These are phyloP conservation scores for Cryptococcus amylolentus DNA, from an alignment of 1,284 basidiomycete species.

Conservation along the genomic window DNA sequence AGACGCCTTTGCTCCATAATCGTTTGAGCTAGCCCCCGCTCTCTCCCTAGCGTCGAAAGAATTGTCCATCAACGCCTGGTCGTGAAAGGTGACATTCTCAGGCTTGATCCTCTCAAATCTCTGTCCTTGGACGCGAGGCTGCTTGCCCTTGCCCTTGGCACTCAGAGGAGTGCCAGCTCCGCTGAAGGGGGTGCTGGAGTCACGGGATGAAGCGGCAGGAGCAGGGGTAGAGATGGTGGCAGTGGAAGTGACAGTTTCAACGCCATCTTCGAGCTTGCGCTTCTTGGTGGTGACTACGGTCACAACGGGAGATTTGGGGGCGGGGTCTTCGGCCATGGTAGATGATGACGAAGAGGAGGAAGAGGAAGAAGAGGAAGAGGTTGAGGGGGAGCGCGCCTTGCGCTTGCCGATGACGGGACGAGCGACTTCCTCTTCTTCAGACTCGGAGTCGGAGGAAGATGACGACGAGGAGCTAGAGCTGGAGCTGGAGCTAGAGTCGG, in stretches of 20 bases:
- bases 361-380: constrained; percentile 31
- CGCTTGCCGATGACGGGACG: constrained; percentile 27
- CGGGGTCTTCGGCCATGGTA: constrained; percentile 30
- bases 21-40: constrained; percentile 56
- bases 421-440: constrained; percentile 17
- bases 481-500: constrained; percentile 17
- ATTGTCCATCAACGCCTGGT: constrained; percentile 70
- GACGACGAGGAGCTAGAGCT: constrained; percentile 39
- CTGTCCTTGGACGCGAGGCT: constrained; percentile 34
- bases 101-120: constrained; percentile 82
- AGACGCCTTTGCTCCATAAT: constrained; percentile 84
- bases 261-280: constrained; percentile 25
- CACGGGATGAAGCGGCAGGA: constrained; percentile 16
- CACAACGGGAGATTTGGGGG: constrained; percentile 12
- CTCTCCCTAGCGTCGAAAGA: constrained; percentile 75
- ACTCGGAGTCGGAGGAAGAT: constrained; percentile 19
- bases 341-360: constrained; percentile 27
- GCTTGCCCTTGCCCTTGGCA: constrained; percentile 22
- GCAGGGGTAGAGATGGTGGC: constrained; percentile 45
- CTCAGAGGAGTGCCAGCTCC: constrained; percentile 17
- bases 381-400: constrained; percentile 33
- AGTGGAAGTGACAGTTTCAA: constrained; percentile 26
- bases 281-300: constrained; percentile 36
- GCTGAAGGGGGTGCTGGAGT: constrained; percentile 11
- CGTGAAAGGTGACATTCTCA: constrained; percentile 58